phyloP scores from a whole-genome alignment of 106 monocot species.

The Iris macrosiphon region DNA sequence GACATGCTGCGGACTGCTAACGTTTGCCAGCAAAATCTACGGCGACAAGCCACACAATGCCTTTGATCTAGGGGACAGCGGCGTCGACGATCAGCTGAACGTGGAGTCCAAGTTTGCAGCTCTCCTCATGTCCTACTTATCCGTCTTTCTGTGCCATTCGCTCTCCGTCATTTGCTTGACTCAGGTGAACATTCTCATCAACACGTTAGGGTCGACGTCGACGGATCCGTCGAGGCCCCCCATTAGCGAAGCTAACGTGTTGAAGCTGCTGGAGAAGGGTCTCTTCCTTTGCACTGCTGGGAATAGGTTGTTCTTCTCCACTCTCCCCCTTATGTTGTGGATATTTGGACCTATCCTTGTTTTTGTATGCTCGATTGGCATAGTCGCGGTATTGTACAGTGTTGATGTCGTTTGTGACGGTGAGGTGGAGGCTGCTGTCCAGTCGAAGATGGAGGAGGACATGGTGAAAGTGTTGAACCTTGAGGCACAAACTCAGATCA shows the following conservation, averaged over 20 bases:
- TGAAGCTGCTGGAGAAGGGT: slow-evolving; percentile 5
- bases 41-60: not conserved
- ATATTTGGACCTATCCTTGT: slow-evolving; percentile 15
- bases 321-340: slow-evolving; percentile 10
- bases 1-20: slow-evolving; percentile 6
- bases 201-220: not conserved
- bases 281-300: slow-evolving; percentile 8
- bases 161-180: slow-evolving; percentile 7
- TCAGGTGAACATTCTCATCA: slow-evolving; percentile 11
- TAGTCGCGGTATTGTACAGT: slow-evolving; percentile 3
- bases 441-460: not conserved
- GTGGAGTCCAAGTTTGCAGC: slow-evolving; percentile 2
- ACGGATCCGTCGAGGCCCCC: not conserved
- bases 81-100: slow-evolving; percentile 4
- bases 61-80: not conserved
- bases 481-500: no score
- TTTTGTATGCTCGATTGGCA: not conserved
- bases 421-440: not conserved
- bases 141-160: slow-evolving; percentile 3
- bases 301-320: slow-evolving; percentile 10
- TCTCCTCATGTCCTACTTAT: not conserved
- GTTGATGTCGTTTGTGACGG: slow-evolving; percentile 5
- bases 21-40: slow-evolving; percentile 18
- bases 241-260: not conserved
- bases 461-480: not conserved